Conservation (phyloP, 345 rosid species). For the Salix viminalis region DNA sequence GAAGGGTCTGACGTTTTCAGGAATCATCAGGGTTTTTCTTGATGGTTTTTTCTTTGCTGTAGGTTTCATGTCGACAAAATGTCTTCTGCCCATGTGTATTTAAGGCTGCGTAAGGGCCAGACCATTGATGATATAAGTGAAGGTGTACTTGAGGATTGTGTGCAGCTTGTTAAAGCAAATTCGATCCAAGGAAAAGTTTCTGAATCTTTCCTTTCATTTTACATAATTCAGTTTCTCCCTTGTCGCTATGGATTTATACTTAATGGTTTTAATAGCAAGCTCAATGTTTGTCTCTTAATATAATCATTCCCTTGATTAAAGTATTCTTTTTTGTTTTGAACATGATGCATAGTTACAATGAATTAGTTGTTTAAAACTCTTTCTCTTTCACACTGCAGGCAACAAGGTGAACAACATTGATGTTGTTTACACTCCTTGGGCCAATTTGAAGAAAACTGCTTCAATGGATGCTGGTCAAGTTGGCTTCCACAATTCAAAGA, state of each 20-base stretch:
- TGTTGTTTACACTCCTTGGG: conserved; percentile 97
- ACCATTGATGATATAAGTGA: conserved; percentile 76
- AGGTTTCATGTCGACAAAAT: conserved; percentile 99
- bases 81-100: conserved; percentile 98
- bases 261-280: not conserved
- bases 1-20: not conserved
- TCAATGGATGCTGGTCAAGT: conserved; percentile 99
- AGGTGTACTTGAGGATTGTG: conserved; percentile 90
- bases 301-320: not conserved
- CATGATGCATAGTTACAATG: not conserved
- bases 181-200: conserved; percentile 77
- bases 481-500: conserved; percentile 82
- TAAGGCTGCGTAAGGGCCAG: conserved; percentile 85
- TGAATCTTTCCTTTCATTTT: not conserved
- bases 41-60: conserved; percentile 11
- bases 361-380: not conserved
- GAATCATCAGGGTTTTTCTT: not conserved
- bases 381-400: conserved; percentile 39
- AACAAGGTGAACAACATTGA: conserved; percentile 91
- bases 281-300: not conserved
- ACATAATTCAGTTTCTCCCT: not conserved
- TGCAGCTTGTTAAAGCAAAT: conserved; percentile 96
- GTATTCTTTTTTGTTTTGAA: not conserved
- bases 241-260: not conserved
- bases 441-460: conserved; percentile 88